Evolutionary conservation across 1,284 basidiomycete species (phyloP).

Genomic region (Boletellus sp.): DNA sequence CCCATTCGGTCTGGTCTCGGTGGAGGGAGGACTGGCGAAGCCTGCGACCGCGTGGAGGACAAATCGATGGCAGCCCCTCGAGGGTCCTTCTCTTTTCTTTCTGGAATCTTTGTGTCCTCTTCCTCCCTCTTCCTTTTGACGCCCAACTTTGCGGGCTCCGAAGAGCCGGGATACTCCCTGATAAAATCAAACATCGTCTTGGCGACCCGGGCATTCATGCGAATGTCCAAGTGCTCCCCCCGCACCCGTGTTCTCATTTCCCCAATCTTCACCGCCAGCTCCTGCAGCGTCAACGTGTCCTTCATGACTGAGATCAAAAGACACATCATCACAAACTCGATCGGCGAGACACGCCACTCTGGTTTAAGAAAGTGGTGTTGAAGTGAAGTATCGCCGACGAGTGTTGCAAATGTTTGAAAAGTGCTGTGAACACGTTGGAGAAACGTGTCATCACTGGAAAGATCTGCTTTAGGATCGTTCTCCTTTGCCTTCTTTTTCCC

Average conservation of each 20-base stretch:
- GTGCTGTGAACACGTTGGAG: conserved; percentile 37
- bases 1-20: conserved; percentile 22
- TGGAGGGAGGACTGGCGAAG: conserved; percentile 7
- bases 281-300: conserved; percentile 32
- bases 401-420: conserved; percentile 42
- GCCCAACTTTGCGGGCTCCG: neutral
- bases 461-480: conserved; percentile 14
- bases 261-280: conserved; percentile 43
- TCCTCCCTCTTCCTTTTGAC: conserved; percentile 30
- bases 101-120: conserved; percentile 8
- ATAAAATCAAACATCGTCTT: conserved; percentile 50
- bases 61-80: conserved; percentile 1
- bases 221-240: conserved; percentile 45
- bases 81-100: conserved; percentile 13
- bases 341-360: conserved; percentile 48
- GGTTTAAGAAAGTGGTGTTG: conserved; percentile 34
- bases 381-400: conserved; percentile 36
- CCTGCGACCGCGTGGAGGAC: neutral
- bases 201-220: conserved; percentile 49
- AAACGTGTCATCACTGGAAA: conserved; percentile 33
- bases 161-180: neutral
- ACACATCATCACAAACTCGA: conserved; percentile 57
- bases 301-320: conserved; percentile 48
- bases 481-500: conserved; percentile 20
- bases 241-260: conserved; percentile 52